Evolutionary conservation across 495 filamentous ascomycete genomes (phyloP).

Genomic region (Chaetomium cochliodes): DNA sequence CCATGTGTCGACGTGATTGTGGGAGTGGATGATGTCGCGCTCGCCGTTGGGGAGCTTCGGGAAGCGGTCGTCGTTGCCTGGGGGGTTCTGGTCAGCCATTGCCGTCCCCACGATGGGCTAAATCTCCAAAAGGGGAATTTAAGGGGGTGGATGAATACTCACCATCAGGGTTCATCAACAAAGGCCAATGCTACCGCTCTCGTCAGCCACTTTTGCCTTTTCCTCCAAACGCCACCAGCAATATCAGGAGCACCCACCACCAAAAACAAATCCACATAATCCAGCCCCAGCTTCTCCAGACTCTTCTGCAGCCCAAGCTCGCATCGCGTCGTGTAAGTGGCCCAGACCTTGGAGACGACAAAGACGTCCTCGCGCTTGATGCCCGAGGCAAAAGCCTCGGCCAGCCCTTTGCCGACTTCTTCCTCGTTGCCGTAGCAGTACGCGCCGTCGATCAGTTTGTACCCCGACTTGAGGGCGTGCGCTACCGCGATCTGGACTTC

Average conservation of each 20-base stretch:
- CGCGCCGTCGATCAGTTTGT: conserved; percentile 60
- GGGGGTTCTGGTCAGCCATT: background rate
- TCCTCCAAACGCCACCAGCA: background rate
- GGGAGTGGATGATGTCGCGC: conserved; percentile 63
- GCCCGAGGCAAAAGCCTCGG: conserved; percentile 63
- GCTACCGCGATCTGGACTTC: conserved; percentile 55
- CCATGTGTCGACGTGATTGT: conserved; percentile 73
- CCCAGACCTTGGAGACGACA: conserved; percentile 82
- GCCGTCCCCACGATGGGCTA: too few species aligned
- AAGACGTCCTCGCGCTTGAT: conserved; percentile 77
- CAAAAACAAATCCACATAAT: conserved; percentile 81
- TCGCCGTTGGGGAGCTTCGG: conserved; percentile 69
- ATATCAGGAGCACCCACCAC: conserved; percentile 32
- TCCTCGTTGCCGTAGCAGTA: conserved; percentile 62
- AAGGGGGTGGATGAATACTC: conserved; percentile 7
- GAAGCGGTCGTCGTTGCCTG: conserved; percentile 72
- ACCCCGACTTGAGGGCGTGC: conserved; percentile 60
- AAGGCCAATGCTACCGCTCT: conserved; percentile 67
- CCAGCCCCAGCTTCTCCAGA: conserved; percentile 66
- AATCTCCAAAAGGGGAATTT: too few species aligned
- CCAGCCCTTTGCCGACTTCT: conserved; percentile 55
- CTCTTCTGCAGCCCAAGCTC: conserved; percentile 68
- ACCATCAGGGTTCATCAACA: conserved; percentile 77
- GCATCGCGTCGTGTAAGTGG: conserved; percentile 67
- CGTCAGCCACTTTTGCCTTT: background rate